Base-by-base conservation (phyloP, 495 filamentous ascomycete genomes). In the Penicillium soppii region DNA sequence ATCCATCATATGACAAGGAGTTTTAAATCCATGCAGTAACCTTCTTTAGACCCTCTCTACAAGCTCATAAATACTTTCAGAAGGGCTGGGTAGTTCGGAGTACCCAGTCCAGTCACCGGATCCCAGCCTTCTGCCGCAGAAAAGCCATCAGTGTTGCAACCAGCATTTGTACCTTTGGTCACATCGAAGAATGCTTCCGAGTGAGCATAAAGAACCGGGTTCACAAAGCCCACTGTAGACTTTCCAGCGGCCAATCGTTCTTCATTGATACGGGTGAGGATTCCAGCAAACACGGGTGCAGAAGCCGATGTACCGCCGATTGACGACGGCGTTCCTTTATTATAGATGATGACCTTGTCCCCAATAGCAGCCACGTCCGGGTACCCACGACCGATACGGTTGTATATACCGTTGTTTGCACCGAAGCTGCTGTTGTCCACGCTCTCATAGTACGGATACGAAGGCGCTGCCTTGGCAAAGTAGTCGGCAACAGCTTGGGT, bases 311-410 rank as follows among this genome's bases (percentile, higher is more conserved):
- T 84, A 9, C 84, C 82, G 13, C 77, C 78, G 33, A 78, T 62
- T 5, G 70, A 61, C 2, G 54, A 47, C 33, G 74, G 68, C 3
- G 63, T 12, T 2, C 75, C 77, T 15, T 59, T 53, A n/a, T 71
- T 65, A 25, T 68, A 75, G 36, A 80, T 67, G 16, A 72, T 58
- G 46, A 85, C 75, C 37, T 80, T 78, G 7, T 77, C 81, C n/a
- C 79, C 83, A n/a, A 83, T 73, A 20, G 84, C 84, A 2, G 80
- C 64, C 21, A 90, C 76, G 44, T 90, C 86, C 0, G 86, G 85
- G 51, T 79, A 87, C 4, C 73, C 86, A 20, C 86, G 77, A 0
- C 83, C 83, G 6, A 73, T 71, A 7, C 76, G 74, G 55, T 82
- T 82, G 65, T 84, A 87, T 53, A 83, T 74, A 44, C 73, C 79